Base-by-base conservation (phyloP, 2,329 filamentous ascomycete genomes). In the Thermochaetoides dissita region DNA sequence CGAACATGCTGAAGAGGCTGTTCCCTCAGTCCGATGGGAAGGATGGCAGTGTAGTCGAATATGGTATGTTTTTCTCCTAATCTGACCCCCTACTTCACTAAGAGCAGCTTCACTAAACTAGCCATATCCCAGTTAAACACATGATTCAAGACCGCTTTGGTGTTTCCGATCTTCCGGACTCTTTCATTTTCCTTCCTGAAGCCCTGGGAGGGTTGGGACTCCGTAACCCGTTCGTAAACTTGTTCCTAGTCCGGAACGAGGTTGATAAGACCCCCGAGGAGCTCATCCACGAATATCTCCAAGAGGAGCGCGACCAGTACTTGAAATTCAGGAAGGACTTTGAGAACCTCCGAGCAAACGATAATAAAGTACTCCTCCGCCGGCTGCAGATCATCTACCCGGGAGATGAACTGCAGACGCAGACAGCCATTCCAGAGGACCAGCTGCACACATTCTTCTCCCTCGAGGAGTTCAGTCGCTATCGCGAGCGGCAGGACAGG, bases 161-260 rank as follows among this genome's bases (percentile, higher is more conserved):
- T 1, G 55, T 60, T 2, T 41, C 54, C 5, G 54, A 62, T 33
- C 49, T 69, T 8, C 63, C 66, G 1, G 66, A 69, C 41, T 62
- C 51, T 48, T 69, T 69, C 51, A 60, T 71, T 48, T 66, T 64
- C 49, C 55, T 69, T 28, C 67, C 67, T 0, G 59, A 63, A 31
- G 54, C 63, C 36, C 54, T 69, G 2, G 68, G 68, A 8, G 68
- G 68, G 0, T 57, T 71, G 0, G 66, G 61, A 0, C 52, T 71
- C 3, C 59, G 60, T 6, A 70, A 69, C 46, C 68, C 67, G 0
- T 67, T 69, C 49, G 55, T 69, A 12, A 49, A 56, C 2, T 53
- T 64, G 10, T 59, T 68, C 38, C 52, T 63, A 5, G 53, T 63
- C 34, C 58, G 60, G 36, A 53, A 63, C 4, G 39, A 49, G 8